Conservation (phyloP, 805 yeast species). For the Yamadazyma kitorensis region DNA sequence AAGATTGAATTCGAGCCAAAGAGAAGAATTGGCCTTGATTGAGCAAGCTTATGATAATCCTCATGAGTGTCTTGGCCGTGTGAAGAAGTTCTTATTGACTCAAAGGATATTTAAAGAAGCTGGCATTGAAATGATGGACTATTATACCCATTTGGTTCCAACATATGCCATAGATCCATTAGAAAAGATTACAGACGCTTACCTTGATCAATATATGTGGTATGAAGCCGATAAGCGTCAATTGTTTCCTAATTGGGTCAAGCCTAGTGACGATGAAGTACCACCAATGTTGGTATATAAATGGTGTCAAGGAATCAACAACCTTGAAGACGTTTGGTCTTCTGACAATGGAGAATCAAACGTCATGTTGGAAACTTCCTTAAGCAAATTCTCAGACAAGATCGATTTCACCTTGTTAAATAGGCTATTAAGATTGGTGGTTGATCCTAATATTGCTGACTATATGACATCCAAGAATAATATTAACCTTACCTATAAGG, state of each 20-base stretch:
- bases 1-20: constrained; percentile 76
- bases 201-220: constrained; percentile 93
- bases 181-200: constrained; percentile 95
- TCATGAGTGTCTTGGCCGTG: constrained; percentile 81
- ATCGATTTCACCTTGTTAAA: constrained; percentile 86
- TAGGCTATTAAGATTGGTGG: constrained; percentile 71
- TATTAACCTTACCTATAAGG: constrained; percentile 77
- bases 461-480: constrained; percentile 91
- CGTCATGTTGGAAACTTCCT: constrained; percentile 77
- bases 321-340: constrained; percentile 76
- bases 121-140: constrained; percentile 85
- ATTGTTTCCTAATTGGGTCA: constrained; percentile 93
- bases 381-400: constrained; percentile 75
- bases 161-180: constrained; percentile 86
- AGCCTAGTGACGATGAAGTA: constrained; percentile 90
- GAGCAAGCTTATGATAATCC: constrained; percentile 98
- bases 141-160: constrained; percentile 79
- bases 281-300: constrained; percentile 90
- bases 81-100: constrained; percentile 77
- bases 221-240: constrained; percentile 87
- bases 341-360: constrained; percentile 69
- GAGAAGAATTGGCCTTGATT: constrained; percentile 89
- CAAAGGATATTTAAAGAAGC: constrained; percentile 93
- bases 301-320: constrained; percentile 91
- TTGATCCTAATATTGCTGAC: constrained; percentile 91